Evolutionary conservation across 345 rosid species (phyloP), one percentile per base, ranked within the genome.

Genomic region (thale cress (Arabidopsis thaliana)): DNA sequence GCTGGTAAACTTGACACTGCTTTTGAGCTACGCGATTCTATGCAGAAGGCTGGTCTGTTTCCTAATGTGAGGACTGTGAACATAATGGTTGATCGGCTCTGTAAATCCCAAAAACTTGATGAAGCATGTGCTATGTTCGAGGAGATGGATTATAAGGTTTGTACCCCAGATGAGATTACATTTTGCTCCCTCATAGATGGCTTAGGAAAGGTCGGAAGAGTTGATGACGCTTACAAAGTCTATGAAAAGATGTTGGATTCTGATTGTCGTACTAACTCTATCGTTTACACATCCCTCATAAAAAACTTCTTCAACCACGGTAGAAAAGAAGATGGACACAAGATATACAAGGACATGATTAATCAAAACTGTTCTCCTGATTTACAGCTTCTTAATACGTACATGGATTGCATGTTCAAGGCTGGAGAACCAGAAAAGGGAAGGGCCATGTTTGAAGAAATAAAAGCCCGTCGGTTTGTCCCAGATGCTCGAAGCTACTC

Each of bases 261-360:
- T 46, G 85, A 77, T 60, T 83, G 82, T 75, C 74, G 58, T 37
- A 91, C 97, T 22, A 83, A 79, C 84, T 86, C 83, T 42, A 73
- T 95, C 52, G 86, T 88, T 24, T 95, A 87, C 74, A 92, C 97
- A 24, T 90, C 93, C 73, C 96, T 92, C 25, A 90, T 95, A 33
- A 86, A 81, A 75, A 92, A 82, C 85, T 95, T 92, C 82, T 95
- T 95, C 82, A 90, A 73, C 72, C 73, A 72, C 22, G 90, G 96
- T 22, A 84, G 99, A 81, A 89, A 87, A 82, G 93, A 85, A 65
- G 99, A 95, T 85, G 97, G 97, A 13, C 97, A 95, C 85, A 95
- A 95, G 87, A 82, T 90, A 64, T 95, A 87, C 79, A 90, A 88
- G 69, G 99, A 95, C 83, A 87, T 95, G 97, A 72, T 85, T 32